Conservation (phyloP, 1,284 basidiomycete species). For the Bjerkandera adusta region DNA sequence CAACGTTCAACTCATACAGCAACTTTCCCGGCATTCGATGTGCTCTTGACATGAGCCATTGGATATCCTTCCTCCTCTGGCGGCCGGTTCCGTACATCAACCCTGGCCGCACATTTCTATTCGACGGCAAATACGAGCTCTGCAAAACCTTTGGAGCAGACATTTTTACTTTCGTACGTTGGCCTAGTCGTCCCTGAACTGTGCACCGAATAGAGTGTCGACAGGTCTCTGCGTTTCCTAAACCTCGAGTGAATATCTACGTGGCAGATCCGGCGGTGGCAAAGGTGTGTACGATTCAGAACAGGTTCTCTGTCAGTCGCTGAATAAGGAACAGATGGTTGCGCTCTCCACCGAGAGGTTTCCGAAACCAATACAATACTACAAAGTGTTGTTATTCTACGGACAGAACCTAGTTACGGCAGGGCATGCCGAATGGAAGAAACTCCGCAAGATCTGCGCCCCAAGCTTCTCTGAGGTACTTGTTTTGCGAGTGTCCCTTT, state of each 20-base stretch:
- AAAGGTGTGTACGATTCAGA: conserved; percentile 14
- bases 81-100: conserved; percentile 19
- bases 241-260: conserved; percentile 5
- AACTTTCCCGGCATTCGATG: too few relatives aligned
- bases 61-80: too few relatives aligned
- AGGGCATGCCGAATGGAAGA: conserved; percentile 59
- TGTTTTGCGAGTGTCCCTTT: background rate
- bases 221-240: conserved; percentile 15
- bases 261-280: conserved; percentile 22
- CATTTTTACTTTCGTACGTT: conserved; percentile 21
- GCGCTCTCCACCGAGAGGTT: conserved; percentile 24
- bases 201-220: background rate
- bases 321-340: conserved; percentile 20
- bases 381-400: conserved; percentile 34
- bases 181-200: too few relatives aligned
- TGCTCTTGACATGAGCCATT: too few relatives aligned
- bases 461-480: conserved; percentile 41
- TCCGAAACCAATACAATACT: conserved; percentile 33
- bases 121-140: conserved; percentile 18
- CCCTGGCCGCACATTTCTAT: conserved; percentile 16
- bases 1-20: too few relatives aligned
- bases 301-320: too few relatives aligned
- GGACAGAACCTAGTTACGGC: conserved; percentile 55
- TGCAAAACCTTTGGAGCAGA: conserved; percentile 20
- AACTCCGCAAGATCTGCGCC: conserved; percentile 47